A percentile compares a stretch with the other conserved stretches of the same genome.
phyloP scores from a whole-genome alignment of 1,139 yeast species.

The Diutina pseudorugosa region DNA sequence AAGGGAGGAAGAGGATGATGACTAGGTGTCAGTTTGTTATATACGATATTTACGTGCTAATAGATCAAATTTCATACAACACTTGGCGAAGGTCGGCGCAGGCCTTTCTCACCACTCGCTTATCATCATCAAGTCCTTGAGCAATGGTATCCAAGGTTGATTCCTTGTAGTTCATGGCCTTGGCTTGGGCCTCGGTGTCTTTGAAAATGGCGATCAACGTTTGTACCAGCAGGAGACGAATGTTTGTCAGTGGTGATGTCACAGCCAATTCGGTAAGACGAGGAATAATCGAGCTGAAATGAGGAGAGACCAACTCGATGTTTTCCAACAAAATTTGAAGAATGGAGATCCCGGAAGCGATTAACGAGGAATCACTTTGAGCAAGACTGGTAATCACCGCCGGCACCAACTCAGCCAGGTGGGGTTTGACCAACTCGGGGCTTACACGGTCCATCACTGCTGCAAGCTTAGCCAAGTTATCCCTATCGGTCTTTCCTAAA shows the following conservation, averaged over 20 bases:
- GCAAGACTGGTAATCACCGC: slow-evolving; percentile 38
- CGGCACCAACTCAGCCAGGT: slow-evolving; percentile 55
- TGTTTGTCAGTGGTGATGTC: slow-evolving; percentile 11
- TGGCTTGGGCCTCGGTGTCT: slow-evolving; percentile 19
- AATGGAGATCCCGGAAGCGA: slow-evolving; percentile 35
- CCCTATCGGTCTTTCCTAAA: slow-evolving; percentile 23
- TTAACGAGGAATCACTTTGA: background rate
- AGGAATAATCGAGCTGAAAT: slow-evolving; percentile 47
- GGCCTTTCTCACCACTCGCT: slow-evolving; percentile 60
- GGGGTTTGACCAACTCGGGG: slow-evolving; percentile 45
- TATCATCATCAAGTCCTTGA: slow-evolving; percentile 57
- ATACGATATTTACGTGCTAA: background rate
- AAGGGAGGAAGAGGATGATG: slow-evolving; percentile 18
- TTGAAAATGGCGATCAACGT: slow-evolving; percentile 39
- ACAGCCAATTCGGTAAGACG: slow-evolving; percentile 30
- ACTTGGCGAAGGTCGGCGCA: slow-evolving; percentile 74
- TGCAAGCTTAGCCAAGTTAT: slow-evolving; percentile 55
- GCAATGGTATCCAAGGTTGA: slow-evolving; percentile 37
- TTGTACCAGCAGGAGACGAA: slow-evolving; percentile 45
- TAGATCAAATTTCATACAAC: slow-evolving; percentile 36
- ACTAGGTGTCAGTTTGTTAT: background rate
- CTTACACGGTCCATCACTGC: slow-evolving; percentile 56
- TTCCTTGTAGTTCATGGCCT: slow-evolving; percentile 39
- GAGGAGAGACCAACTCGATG: slow-evolving; percentile 31
- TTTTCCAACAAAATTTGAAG: slow-evolving; percentile 14